A percentile compares a stretch with the other conserved stretches of the same genome.
Evolutionary conservation across 371 early-diverging fungal genomes (phyloP).

Genomic region (Blastocladiella emersonii): DNA sequence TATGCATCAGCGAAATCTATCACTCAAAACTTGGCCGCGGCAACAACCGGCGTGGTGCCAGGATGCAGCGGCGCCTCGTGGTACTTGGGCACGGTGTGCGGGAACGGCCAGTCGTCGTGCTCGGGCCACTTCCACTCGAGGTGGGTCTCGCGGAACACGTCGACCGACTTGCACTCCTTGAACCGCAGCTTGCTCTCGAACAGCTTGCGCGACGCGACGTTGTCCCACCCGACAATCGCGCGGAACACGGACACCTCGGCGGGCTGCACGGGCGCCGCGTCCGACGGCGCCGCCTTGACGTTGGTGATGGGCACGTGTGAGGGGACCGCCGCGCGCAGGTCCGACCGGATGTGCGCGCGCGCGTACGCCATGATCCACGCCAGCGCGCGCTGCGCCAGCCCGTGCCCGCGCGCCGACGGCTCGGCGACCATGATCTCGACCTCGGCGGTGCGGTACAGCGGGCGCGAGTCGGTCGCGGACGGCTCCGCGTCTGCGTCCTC

Average conservation of each 20-base stretch:
- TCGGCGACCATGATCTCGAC: conserved; percentile 89
- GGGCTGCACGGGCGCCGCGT: background rate
- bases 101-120: background rate
- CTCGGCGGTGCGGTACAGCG: conserved; percentile 36
- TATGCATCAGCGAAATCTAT: no score
- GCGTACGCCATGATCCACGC: background rate
- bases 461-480: background rate
- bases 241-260: conserved; percentile 47
- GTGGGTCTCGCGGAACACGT: conserved; percentile 63
- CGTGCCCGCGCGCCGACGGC: background rate
- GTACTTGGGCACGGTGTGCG: background rate
- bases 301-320: background rate
- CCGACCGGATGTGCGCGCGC: background rate
- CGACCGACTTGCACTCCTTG: conserved; percentile 42
- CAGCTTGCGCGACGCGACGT: conserved; percentile 50
- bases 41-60: no score
- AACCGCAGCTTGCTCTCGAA: conserved; percentile 57
- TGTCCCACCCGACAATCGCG: conserved; percentile 63
- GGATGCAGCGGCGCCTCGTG: background rate
- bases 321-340: background rate
- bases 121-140: conserved; percentile 24
- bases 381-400: conserved; percentile 17
- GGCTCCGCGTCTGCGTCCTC: conserved; percentile 7
- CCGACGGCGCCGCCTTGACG: no score
- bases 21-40: no score